Conservation (phyloP, 106 monocot species). For the Dioscorea alata region DNA sequence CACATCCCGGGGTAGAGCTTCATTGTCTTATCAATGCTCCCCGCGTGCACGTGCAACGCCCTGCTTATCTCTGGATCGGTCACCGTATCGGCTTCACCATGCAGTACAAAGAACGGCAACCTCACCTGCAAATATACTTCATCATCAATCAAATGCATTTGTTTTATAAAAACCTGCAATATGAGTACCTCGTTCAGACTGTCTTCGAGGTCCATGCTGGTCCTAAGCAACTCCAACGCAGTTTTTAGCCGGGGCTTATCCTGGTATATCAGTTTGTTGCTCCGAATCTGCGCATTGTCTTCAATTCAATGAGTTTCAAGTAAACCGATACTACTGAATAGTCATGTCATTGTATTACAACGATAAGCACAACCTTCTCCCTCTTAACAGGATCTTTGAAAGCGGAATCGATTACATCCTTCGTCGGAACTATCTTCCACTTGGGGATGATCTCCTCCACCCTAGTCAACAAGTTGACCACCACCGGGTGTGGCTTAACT, state of each 20-base stretch:
- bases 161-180: no score
- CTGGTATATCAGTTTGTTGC: slow-evolving; percentile 85
- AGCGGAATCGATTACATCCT: slow-evolving; percentile 80
- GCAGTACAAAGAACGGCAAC: slow-evolving; percentile 79
- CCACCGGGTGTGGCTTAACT: slow-evolving; percentile 88
- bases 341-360: no score
- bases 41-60: slow-evolving; percentile 59
- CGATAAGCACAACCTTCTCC: slow-evolving; percentile 40
- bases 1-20: slow-evolving; percentile 95
- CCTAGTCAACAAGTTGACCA: slow-evolving; percentile 58
- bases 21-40: slow-evolving; percentile 83
- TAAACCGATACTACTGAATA: no score
- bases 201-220: slow-evolving; percentile 71
- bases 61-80: slow-evolving; percentile 95
- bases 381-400: slow-evolving; percentile 93
- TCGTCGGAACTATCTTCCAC: slow-evolving; percentile 98
- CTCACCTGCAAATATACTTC: slow-evolving; percentile 54
- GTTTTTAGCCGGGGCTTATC: slow-evolving; percentile 96
- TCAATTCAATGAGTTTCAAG: neutral
- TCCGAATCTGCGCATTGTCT: slow-evolving; percentile 38
- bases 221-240: slow-evolving; percentile 79
- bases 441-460: slow-evolving; percentile 91
- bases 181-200: slow-evolving; percentile 35
- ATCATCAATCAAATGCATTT: neutral
- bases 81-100: slow-evolving; percentile 85